Evolutionary conservation across 2,329 filamentous ascomycete species (phyloP), one percentile per base, ranked within the genome.

Genomic region (Lasiodiplodia hormozganensis): DNA sequence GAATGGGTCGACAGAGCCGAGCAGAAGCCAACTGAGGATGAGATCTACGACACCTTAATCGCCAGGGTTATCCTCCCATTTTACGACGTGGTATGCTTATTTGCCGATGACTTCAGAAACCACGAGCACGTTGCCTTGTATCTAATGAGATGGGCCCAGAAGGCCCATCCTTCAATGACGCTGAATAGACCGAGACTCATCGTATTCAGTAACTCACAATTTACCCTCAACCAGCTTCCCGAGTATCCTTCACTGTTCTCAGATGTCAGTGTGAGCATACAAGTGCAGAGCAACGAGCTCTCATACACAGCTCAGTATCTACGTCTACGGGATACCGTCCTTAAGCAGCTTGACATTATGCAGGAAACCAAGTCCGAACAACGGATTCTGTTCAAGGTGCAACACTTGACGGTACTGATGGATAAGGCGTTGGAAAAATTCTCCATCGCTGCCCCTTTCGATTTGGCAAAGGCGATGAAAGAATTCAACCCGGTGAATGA

Each of bases 11-110:
- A 21, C 47, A 21, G n/a, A 18, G 18, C 47, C 18, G 18, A 51
- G 47, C 47, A 51, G 47, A 51, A 94, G 47, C 14, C n/a, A 21
- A 51, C 47, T 21, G 18, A 10, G 21, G 47, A 51, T 18, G 47
- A 51, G 21, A 21, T 51, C 47, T 51, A 51, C 47, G 43, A 71
- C 43, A 70, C 31, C 14, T 57, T 69, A 6, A 34, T 72, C 11
- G 25, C 70, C 8, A 68, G 18, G 38, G 65, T 72, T 36, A 53
- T 72, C 14, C 62, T 71, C 21, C 34, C 60, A 12, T 72, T 72
- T 38, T 28, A 67, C n/a, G 18, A 72, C 31, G 54, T 72, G n/a
- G 8, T 72, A 28, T 72, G 56, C 58, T 21, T 72, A 21, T 72
- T 72, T 40, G 53, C 71, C n/a, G 67, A 72, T 31, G 28, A 72